Evolutionary conservation across 805 yeast genomes (phyloP), one percentile per base, ranked within the genome.

Genomic region (Ogataea corticis): DNA sequence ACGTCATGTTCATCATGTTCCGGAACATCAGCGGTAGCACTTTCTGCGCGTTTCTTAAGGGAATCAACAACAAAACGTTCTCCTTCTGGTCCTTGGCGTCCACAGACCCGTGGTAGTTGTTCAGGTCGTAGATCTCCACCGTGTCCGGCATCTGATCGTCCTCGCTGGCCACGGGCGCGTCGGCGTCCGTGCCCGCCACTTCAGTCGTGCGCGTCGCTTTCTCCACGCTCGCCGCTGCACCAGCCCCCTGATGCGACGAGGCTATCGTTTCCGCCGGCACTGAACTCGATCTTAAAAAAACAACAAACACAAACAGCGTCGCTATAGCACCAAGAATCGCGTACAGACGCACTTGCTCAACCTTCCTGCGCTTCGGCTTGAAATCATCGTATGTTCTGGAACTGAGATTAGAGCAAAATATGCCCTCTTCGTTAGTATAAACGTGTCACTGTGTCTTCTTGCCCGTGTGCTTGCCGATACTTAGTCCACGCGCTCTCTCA

Each of bases 11-110:
- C 92, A 85, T 86, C 66, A 88, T 69, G 66, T 88, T 87, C 58
- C 83, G 83, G 68, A 89, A 87, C 75, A 90, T 88, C 71, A 87
- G 71, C 11, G 94, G 90, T 50, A 88, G 67, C 16, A 86, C 91
- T 23, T 76, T 71, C 56, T 79, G 85, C 0, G 96, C 95, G 58
- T 88, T 84, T 65, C 95, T 72, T 49, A 88, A 68, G 9, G 96
- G 96, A 58, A 88, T 76, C 49, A 84, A 72, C 41, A 89, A 67
- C 45, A 88, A 67, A 12, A 88, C 80, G 38, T 81, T 77, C 51
- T 88, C 95, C 12, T 80, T 77, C 14, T 73, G 63, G 7, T 53
- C 58, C 13, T 62, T 63, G 13, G 87, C 89, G 33, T 71, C 67
- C 1, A 72, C 57, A 1, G 75, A 52, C 2, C 90, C 91, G 38